Evolutionary conservation across 1,139 yeast species (phyloP), one percentile per base, ranked within the genome.

Genomic region (Saccharomyces hybrid): DNA sequence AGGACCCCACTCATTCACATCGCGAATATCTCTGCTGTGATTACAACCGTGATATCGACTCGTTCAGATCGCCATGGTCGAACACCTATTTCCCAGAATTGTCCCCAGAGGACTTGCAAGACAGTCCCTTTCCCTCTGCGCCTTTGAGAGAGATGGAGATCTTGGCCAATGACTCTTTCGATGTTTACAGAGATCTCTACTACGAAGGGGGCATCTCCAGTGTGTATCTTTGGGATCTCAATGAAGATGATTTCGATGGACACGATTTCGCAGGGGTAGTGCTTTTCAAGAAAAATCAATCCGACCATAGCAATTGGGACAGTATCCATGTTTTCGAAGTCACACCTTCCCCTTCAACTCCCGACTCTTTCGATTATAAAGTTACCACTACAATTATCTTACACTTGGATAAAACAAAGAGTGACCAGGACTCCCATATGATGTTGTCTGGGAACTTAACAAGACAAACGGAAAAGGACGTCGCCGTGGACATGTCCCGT

Each of bases 31-130:
- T 93, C 59, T 82, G 93, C 53, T 93, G 99, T 73, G 99, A 93
- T 69, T 93, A 91, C 70, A 93, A 93, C 71, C 78, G 99, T 61
- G 99, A 93, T 66, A 93, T 96, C 5, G 98, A 93, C 70, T 84
- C 93, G 32, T 88, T 80, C 73, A 79, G 98, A 63, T 88, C 96
- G 0, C 99, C 99, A 2, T 91, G 95, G 91, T 79, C 90, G 30
- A 89, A 89, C 67, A 77, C 79, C 60, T 93, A 88, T 71, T 83
- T 79, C 60, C 97, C 97, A 0, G 63, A 65, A 7, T 69, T 81
- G 25, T 66, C 73, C n/a, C 73, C 75, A 13, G 86, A 80, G 38
- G 90, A 81, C 41, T 78, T 75, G 48, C 75, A 73, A 47, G 82
- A 83, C 31, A 84, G 87, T 1, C 93, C 95, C 5, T 82, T 76